Evolutionary conservation across 2,329 filamentous ascomycete species (phyloP).

Genomic region (Penicillium sp.): DNA sequence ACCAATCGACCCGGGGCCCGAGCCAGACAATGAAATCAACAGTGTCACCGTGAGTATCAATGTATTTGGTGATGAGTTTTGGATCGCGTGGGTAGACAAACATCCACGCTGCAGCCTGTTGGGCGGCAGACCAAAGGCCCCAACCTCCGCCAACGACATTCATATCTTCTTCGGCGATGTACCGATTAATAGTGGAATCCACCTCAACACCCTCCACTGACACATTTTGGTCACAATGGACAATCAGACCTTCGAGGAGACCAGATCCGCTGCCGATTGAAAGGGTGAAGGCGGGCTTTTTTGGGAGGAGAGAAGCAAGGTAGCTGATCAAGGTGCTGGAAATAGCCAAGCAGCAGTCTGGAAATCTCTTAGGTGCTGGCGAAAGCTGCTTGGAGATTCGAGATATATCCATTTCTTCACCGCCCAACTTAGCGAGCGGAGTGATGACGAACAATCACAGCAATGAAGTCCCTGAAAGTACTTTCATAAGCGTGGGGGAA

Average conservation of each 20-base stretch:
- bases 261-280: constrained; percentile 53
- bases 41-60: constrained; percentile 26
- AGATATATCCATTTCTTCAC: constrained; percentile 15
- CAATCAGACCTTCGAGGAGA: constrained; percentile 47
- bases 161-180: constrained; percentile 43
- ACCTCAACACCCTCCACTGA: constrained; percentile 51
- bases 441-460: too few relatives aligned
- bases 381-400: constrained; percentile 15
- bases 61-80: constrained; percentile 44
- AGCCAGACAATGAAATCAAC: constrained; percentile 29
- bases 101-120: constrained; percentile 45
- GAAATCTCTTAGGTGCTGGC: constrained; percentile 18
- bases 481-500: too few relatives aligned
- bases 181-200: constrained; percentile 42
- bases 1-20: constrained; percentile 30
- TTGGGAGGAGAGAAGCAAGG: constrained; percentile 22
- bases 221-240: constrained; percentile 20
- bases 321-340: constrained; percentile 22
- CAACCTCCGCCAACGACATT: constrained; percentile 45
- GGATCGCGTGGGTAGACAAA: constrained; percentile 55
- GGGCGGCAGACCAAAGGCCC: constrained; percentile 42
- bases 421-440: neutral
- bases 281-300: constrained; percentile 30
- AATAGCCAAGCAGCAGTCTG: constrained; percentile 28
- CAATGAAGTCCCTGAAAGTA: too few relatives aligned